Conservation (phyloP, 495 filamentous ascomycete genomes). For the Tuber borchii region DNA sequence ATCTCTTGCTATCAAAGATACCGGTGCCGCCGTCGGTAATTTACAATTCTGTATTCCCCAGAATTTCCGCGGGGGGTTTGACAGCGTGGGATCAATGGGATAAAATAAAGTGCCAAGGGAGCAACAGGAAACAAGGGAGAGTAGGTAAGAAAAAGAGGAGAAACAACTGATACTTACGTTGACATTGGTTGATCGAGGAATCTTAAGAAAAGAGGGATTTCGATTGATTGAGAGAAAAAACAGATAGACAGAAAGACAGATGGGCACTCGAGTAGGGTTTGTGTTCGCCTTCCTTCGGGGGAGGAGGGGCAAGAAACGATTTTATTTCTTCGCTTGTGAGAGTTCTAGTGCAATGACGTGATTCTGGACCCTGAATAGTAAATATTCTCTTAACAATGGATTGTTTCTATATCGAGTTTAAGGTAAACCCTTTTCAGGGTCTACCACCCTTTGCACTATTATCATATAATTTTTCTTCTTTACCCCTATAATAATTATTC, state of each 20-base stretch:
- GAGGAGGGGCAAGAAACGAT: not conserved
- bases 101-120: not conserved
- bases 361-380: conserved; percentile 25
- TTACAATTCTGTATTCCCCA: not conserved
- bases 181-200: conserved; percentile 1
- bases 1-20: conserved; percentile 8
- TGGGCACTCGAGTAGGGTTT: too few species aligned
- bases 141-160: not conserved
- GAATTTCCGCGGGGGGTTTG: conserved; percentile 1
- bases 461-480: not conserved
- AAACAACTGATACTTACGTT: not conserved
- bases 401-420: not conserved
- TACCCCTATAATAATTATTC: not conserved
- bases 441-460: not conserved
- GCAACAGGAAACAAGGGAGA: not conserved
- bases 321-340: conserved; percentile 5
- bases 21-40: not conserved
- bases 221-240: too few species aligned
- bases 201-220: not conserved
- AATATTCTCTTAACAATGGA: not conserved
- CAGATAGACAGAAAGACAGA: too few species aligned
- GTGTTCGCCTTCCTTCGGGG: not conserved
- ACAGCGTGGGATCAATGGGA: not conserved
- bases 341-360: conserved; percentile 31
- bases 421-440: not conserved